Conservation (phyloP, 768 basidiomycete genomes). For the Mycena floridula region DNA sequence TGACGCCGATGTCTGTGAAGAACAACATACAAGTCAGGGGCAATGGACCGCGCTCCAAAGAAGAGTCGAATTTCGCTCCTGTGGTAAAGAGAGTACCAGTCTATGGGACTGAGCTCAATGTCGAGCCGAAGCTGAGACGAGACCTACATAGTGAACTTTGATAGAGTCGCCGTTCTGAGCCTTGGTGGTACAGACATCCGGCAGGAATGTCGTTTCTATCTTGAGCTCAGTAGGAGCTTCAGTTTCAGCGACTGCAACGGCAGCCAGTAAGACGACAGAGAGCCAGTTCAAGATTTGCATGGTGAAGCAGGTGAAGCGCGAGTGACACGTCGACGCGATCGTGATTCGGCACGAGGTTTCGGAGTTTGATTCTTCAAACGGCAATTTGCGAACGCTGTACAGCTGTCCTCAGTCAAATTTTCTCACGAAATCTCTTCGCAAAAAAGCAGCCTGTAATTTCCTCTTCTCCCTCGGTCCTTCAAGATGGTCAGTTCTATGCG, state of each 20-base stretch:
- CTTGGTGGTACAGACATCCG: constrained; percentile 48
- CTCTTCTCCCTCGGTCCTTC: not conserved
- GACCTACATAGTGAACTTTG: constrained; percentile 70
- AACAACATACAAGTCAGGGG: constrained; percentile 61
- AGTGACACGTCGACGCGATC: too few relatives aligned
- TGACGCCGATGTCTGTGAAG: constrained; percentile 1
- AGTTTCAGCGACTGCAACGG: constrained; percentile 38
- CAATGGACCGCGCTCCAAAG: constrained; percentile 39
- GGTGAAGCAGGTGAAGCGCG: too few relatives aligned
- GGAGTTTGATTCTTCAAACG: too few relatives aligned
- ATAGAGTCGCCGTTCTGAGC: constrained; percentile 59
- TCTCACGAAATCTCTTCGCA: too few relatives aligned
- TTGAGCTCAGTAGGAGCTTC: constrained; percentile 49
- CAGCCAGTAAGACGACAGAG: constrained; percentile 41
- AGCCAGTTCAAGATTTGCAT: constrained; percentile 52
- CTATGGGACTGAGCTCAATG: constrained; percentile 25
- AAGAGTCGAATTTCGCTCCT: constrained; percentile 88
- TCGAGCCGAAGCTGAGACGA: not conserved
- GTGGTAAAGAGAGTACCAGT: constrained; percentile 74
- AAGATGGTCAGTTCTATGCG: not conserved
- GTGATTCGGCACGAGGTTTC: too few relatives aligned
- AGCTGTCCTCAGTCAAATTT: constrained; percentile 25
- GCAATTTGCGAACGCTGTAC: too few relatives aligned
- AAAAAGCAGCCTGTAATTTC: not conserved
- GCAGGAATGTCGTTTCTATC: constrained; percentile 57